These are phyloP conservation scores for Coffea humblotiana DNA, from an alignment of 305 asterid species.

Conservation along the genomic window DNA sequence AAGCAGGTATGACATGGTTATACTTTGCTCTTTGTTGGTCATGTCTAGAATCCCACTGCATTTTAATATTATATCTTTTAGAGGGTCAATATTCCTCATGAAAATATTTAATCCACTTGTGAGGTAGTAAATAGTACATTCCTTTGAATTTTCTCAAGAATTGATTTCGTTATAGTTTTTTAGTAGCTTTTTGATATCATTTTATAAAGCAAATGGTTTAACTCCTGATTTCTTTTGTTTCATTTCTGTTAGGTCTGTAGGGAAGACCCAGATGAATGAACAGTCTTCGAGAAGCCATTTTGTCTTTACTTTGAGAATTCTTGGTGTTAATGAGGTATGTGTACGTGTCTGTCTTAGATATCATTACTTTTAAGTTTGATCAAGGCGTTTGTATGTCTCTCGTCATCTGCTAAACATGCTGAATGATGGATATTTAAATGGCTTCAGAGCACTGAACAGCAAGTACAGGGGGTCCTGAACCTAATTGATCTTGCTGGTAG, in stretches of 20 bases:
- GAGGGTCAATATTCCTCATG: not conserved
- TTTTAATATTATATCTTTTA: not conserved
- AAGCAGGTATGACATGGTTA: conserved; percentile 62
- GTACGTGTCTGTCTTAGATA: conserved; percentile 7
- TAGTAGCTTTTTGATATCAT: not conserved
- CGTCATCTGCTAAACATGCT: not conserved
- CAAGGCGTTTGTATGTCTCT: not conserved
- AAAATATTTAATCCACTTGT: not conserved
- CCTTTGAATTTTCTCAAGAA: not conserved
- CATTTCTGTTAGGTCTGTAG: conserved; percentile 63
- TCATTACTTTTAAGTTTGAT: not conserved
- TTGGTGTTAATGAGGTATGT: conserved; percentile 82
- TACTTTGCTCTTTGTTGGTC: not conserved
- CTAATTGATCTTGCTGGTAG: conserved; percentile 98
- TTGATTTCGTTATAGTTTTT: not conserved
- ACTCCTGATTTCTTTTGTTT: conserved; percentile 5
- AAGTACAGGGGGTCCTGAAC: conserved; percentile 89
- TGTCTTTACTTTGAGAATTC: conserved; percentile 80
- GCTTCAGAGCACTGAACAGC: conserved; percentile 82
- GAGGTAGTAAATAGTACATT: too few relatives aligned
- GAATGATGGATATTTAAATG: not conserved
- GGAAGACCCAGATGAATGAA: conserved; percentile 95
- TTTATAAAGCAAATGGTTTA: not conserved
- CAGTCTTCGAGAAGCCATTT: conserved; percentile 95
- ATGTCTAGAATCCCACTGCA: not conserved